Evolutionary conservation across 129 eudicot genomes (phyloP), one percentile per base, ranked within the genome.

Genomic region (Ambrosia artemisiifolia): DNA sequence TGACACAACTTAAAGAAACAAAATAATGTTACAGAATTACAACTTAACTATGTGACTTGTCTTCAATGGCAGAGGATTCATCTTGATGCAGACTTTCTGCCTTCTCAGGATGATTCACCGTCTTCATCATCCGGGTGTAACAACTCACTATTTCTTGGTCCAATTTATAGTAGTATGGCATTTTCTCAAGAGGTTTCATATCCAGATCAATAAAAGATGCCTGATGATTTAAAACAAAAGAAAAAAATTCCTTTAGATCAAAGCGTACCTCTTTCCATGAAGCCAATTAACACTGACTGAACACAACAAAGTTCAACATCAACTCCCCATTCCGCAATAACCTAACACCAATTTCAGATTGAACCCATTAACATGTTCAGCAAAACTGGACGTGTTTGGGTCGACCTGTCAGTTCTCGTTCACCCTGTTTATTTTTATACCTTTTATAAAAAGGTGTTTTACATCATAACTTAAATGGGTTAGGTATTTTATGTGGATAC

Each of bases 181-280:
- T 87, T 76, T 81, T 93, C 83, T 82, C 80, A 83, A 93, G 79
- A 35, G 98, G 91, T 72, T 87, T 93, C 84, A 84, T 82, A 69
- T 90, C 98, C 83, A 93, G 81, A 91, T 93, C 98, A 74, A 93
- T 88, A 74, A 89, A 93, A 75, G 86, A 90, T 70, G 83, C 98
- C 98, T 93, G 56, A 43, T 24, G 12, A 1, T 67, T 11, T n/a
- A 70, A 6, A 54, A 17, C 1, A 3, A n/a, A 8, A 35, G 0
- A 53, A n/a, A 35, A 51, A 33, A 34, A 17, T 2, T 10, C 33
- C 9, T 49, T 49, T 49, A 49, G 28, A 63, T 33, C 44, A 63
- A 3, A 34, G 20, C 20, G 1, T 49, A 49, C 55, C 20, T 49
- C 55, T 49, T 49, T 14, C 55, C 18, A 14, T 14, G 20, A n/a